Conservation (phyloP, 2,329 filamentous ascomycete species). For the Penicillium olsonii region DNA sequence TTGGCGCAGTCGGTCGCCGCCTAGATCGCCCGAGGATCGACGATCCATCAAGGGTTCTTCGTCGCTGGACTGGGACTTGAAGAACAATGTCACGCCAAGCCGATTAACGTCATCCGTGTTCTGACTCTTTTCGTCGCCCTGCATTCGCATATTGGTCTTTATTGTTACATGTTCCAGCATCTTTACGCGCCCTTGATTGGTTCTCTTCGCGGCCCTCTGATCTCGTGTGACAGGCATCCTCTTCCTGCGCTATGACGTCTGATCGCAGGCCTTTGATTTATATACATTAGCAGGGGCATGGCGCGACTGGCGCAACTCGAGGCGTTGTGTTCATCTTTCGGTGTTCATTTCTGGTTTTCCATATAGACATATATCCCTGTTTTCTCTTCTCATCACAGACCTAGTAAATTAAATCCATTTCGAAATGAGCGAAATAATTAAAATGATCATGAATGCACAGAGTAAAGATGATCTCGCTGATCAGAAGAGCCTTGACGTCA, state of each 20-base stretch:
- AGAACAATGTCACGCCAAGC: constrained; percentile 1
- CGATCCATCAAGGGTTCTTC: constrained; percentile 7
- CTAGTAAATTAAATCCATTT: too few relatives aligned
- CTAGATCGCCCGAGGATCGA: not conserved
- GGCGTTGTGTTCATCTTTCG: not conserved
- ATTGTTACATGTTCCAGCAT: not conserved
- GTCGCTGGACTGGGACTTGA: constrained; percentile 5
- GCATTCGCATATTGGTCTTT: not conserved
- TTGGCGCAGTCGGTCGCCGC: constrained; percentile 13
- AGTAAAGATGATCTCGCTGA: not conserved
- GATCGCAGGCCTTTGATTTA: not conserved
- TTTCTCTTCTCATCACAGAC: not conserved
- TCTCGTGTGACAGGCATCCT: not conserved
- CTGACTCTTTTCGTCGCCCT: not conserved
- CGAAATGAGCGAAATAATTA: too few relatives aligned
- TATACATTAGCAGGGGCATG: constrained; percentile 1
- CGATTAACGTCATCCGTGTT: constrained; percentile 2
- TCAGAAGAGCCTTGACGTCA: not conserved
- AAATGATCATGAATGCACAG: too few relatives aligned
- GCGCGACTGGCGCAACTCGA: not conserved
- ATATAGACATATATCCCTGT: not conserved
- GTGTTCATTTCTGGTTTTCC: not conserved
- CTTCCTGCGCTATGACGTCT: not conserved
- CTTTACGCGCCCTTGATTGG: not conserved
- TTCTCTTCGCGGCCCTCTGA: not conserved